Percentiles rank a stretch among this genome's conserved stretches.
phyloP scores from a whole-genome alignment of 768 basidiomycete genomes.

The Thelephora ganbajun region DNA sequence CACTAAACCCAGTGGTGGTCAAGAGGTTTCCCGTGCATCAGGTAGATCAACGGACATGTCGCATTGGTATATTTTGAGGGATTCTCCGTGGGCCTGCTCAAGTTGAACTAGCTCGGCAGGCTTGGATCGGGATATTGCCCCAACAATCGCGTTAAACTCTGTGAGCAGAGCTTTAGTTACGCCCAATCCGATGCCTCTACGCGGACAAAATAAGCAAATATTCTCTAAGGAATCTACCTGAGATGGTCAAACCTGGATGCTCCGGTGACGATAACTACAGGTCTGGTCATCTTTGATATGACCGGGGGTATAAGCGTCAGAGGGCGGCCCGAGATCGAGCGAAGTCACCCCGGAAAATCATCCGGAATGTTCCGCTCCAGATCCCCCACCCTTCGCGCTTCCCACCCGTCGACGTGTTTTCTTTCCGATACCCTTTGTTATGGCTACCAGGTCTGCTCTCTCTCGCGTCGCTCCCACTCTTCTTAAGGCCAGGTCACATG shows the following conservation, averaged over 20 bases:
- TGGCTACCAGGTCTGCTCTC: slow-evolving; percentile 52
- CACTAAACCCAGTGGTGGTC: slow-evolving; percentile 25
- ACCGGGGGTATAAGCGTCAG: slow-evolving; percentile 1
- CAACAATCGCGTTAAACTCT: slow-evolving; percentile 50
- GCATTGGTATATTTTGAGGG: slow-evolving; percentile 46
- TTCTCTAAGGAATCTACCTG: slow-evolving; percentile 11
- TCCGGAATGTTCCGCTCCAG: slow-evolving; percentile 3
- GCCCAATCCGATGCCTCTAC: slow-evolving; percentile 66
- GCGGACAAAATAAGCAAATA: slow-evolving; percentile 5
- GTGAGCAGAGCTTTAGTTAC: slow-evolving; percentile 52
- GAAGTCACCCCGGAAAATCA: not conserved
- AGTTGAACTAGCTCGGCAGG: slow-evolving; percentile 53
- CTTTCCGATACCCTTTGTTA: slow-evolving; percentile 21
- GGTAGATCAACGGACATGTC: slow-evolving; percentile 50
- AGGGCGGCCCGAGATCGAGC: not conserved
- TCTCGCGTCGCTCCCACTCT: slow-evolving; percentile 45
- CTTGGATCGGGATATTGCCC: slow-evolving; percentile 60
- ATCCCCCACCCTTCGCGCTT: slow-evolving; percentile 12
- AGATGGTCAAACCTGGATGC: slow-evolving; percentile 49
- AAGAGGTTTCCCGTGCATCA: not conserved
- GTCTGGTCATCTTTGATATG: slow-evolving; percentile 20
- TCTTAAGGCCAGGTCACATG: slow-evolving; percentile 20
- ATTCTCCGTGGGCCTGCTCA: slow-evolving; percentile 18
- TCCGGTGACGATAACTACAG: slow-evolving; percentile 71
- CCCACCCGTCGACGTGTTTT: slow-evolving; percentile 4